These are phyloP conservation scores for Hemerocallis citrina DNA, from an alignment of 106 monocot genomes.

Conservation along the genomic window DNA sequence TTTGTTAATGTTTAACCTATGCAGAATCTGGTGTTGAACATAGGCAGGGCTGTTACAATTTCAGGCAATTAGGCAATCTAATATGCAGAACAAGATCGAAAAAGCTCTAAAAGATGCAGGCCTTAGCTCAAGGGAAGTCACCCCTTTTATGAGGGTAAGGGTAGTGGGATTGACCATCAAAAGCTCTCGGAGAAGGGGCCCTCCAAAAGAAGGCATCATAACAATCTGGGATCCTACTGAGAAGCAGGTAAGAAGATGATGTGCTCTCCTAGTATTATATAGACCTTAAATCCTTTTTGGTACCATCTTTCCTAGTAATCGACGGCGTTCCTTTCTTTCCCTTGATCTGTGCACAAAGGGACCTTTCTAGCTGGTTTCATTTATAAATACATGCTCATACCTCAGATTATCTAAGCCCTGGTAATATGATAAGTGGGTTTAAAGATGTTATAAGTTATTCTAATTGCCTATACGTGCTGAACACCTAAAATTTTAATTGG, in stretches of 20 bases:
- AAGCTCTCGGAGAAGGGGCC: constrained; percentile 22
- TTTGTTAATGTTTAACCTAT: background rate
- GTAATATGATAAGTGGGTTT: background rate
- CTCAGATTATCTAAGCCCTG: too few species aligned
- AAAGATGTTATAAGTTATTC: background rate
- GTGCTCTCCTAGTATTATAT: background rate
- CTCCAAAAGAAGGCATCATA: constrained; percentile 47
- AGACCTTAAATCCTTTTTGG: background rate
- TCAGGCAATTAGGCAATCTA: constrained; percentile 54
- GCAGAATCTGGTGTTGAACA: background rate
- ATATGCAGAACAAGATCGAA: constrained; percentile 63
- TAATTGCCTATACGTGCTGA: background rate
- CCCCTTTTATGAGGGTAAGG: constrained; percentile 80
- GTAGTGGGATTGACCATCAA: constrained; percentile 52
- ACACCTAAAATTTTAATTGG: background rate
- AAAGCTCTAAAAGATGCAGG: constrained; percentile 73
- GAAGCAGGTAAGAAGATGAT: constrained; percentile 40
- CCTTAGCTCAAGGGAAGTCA: constrained; percentile 70
- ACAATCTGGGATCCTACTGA: constrained; percentile 96
- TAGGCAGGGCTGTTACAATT: background rate
- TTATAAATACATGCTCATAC: too few species aligned
- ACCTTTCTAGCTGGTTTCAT: too few species aligned
- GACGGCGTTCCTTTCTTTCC: background rate
- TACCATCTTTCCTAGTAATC: background rate
- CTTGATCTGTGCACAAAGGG: background rate